Evolutionary conservation across 345 rosid species (phyloP).

Genomic region (Carallia pectinifolia): DNA sequence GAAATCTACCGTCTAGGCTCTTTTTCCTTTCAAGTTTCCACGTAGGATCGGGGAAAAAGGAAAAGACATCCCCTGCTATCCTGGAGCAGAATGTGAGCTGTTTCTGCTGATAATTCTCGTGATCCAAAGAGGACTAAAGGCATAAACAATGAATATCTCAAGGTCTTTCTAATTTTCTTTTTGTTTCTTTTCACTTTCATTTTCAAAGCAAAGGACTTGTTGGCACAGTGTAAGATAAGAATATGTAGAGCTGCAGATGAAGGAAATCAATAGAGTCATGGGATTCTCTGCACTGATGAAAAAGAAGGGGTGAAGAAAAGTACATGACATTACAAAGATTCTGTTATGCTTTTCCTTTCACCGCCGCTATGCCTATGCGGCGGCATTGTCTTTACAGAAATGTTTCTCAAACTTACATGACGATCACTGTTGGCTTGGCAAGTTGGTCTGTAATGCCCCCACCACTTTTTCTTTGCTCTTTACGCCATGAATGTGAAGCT

Average conservation of each 20-base stretch:
- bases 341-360: no score
- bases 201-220: background rate
- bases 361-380: background rate
- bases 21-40: no score
- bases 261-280: background rate
- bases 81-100: background rate
- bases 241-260: background rate
- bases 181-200: background rate
- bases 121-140: background rate
- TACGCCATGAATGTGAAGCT: background rate
- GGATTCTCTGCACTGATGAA: background rate
- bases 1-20: no score
- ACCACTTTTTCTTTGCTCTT: background rate
- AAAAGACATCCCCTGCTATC: background rate
- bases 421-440: background rate
- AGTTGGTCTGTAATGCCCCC: background rate
- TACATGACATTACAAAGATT: no score
- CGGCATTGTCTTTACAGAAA: slow-evolving; percentile 35
- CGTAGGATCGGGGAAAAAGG: background rate
- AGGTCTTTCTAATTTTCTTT: background rate
- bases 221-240: background rate
- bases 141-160: background rate
- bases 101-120: background rate
- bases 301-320: background rate
- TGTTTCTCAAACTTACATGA: slow-evolving; percentile 21